Percentiles rank a stretch among this genome's conserved stretches.
These are phyloP conservation scores for Dendrostoma leiphaemia DNA, from an alignment of 2,329 filamentous ascomycete species.

Conservation along the genomic window DNA sequence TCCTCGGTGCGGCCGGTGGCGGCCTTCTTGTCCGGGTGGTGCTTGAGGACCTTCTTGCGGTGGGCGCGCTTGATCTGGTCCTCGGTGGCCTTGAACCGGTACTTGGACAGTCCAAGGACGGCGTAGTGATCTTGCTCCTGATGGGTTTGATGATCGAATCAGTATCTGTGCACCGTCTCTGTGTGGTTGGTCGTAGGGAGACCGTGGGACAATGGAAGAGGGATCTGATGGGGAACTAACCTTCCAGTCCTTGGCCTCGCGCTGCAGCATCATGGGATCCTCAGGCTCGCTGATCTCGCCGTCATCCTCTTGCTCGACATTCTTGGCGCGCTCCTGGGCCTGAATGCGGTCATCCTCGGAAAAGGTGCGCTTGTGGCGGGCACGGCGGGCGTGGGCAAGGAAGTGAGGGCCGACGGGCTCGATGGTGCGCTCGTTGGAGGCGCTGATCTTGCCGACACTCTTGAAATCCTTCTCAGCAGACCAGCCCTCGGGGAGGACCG, in stretches of 20 bases:
- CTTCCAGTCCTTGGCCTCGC: conserved; percentile 99
- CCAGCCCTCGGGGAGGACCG: conserved; percentile 78
- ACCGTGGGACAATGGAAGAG: background rate
- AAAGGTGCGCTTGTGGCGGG: conserved; percentile 95
- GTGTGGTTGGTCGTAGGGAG: no score
- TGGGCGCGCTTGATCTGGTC: conserved; percentile 99
- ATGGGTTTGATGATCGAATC: conserved; percentile 4
- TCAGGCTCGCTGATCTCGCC: conserved; percentile 92
- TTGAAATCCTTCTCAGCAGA: conserved; percentile 90
- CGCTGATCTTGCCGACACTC: conserved; percentile 71
- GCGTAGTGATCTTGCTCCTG: conserved; percentile 98
- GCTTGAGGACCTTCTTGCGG: conserved; percentile 98
- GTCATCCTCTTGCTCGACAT: conserved; percentile 86
- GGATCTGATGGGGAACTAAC: conserved; percentile 38
- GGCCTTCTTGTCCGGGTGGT: conserved; percentile 98
- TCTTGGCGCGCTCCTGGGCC: conserved; percentile 92
- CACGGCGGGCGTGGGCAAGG: conserved; percentile 92
- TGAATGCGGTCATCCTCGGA: conserved; percentile 98
- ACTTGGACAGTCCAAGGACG: conserved; percentile 87
- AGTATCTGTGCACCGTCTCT: no score
- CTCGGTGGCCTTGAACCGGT: conserved; percentile 88
- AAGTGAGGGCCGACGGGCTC: conserved; percentile 98
- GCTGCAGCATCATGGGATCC: conserved; percentile 85
- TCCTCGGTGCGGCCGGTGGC: conserved; percentile 84
- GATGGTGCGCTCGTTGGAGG: conserved; percentile 79